Conservation (phyloP, 108 stramenopile genomes). For the Cyclotella distinguenda region DNA sequence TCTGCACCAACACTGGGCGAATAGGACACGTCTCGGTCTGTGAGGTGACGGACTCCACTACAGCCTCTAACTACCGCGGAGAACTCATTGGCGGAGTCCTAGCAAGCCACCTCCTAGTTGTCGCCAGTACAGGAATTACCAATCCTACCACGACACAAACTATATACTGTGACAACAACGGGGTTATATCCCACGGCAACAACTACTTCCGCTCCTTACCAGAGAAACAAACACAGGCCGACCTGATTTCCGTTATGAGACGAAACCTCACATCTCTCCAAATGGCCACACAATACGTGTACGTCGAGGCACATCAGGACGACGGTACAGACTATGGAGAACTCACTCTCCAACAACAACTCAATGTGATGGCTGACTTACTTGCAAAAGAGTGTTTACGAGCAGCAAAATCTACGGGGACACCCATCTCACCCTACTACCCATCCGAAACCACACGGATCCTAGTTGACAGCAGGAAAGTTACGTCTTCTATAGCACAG, state of each 20-base stretch:
- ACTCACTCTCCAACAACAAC: neutral
- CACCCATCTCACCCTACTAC: neutral
- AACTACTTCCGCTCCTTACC: neutral
- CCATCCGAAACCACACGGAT: neutral
- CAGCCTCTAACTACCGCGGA: conserved; percentile 8
- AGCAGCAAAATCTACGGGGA: too few relatives aligned
- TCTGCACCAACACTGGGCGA: neutral
- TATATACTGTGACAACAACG: conserved; percentile 9
- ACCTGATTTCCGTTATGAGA: neutral
- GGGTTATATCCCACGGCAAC: neutral
- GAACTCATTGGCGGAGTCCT: conserved; percentile 1
- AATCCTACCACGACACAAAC: neutral
- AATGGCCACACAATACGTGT: neutral
- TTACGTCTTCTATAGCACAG: neutral
- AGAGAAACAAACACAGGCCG: conserved; percentile 8
- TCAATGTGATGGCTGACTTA: conserved; percentile 1
- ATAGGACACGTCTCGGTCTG: neutral
- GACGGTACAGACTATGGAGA: neutral
- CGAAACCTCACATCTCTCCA: neutral
- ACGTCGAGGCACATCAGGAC: conserved; percentile 14
- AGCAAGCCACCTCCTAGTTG: neutral
- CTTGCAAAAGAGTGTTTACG: conserved; percentile 4
- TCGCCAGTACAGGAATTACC: neutral
- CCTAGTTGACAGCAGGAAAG: neutral
- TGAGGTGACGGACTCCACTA: neutral